Percentiles rank a stretch among this genome's conserved stretches.
phyloP scores from a whole-genome alignment of 208 protist species.

The Paratrypanosoma confusum region DNA sequence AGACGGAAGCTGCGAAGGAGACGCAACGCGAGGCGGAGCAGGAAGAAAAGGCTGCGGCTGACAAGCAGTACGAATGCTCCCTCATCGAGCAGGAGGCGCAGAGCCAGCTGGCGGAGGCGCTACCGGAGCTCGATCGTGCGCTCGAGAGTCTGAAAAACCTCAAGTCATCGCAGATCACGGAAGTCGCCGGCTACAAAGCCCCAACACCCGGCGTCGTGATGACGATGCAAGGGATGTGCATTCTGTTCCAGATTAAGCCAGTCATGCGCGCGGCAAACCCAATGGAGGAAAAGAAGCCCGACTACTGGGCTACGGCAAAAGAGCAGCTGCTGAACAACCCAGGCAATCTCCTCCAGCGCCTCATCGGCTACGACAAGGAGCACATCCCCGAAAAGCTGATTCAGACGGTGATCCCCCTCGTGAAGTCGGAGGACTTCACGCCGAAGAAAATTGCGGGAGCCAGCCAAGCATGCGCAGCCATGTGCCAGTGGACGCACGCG shows the following conservation, averaged over 20 bases:
- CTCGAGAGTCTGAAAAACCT: constrained; percentile 92
- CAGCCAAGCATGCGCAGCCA: constrained; percentile 94
- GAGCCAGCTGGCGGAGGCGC: constrained; percentile 90
- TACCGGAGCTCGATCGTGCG: constrained; percentile 95
- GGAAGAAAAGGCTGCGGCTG: constrained; percentile 87
- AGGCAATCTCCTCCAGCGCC: constrained; percentile 80
- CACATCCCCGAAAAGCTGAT: constrained; percentile 93
- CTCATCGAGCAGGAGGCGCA: constrained; percentile 92
- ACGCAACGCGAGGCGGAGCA: constrained; percentile 84
- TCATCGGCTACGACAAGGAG: constrained; percentile 95
- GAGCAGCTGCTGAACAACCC: constrained; percentile 88
- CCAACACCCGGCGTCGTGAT: constrained; percentile 94
- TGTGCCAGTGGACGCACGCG: constrained; percentile 97
- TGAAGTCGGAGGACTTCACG: constrained; percentile 92
- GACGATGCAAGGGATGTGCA: constrained; percentile 97
- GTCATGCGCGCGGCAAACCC: constrained; percentile 91
- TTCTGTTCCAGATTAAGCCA: constrained; percentile 94
- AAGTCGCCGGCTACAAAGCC: constrained; percentile 93
- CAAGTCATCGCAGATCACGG: constrained; percentile 94
- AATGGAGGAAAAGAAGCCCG: constrained; percentile 92
- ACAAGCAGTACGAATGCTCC: constrained; percentile 90
- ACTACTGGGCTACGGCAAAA: constrained; percentile 95
- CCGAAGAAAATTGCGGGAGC: constrained; percentile 91
- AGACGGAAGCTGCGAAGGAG: constrained; percentile 89
- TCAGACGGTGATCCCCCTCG: constrained; percentile 86